These are phyloP conservation scores for Ogataea nitratoaversa DNA, from an alignment of 805 yeast genomes.

Conservation along the genomic window DNA sequence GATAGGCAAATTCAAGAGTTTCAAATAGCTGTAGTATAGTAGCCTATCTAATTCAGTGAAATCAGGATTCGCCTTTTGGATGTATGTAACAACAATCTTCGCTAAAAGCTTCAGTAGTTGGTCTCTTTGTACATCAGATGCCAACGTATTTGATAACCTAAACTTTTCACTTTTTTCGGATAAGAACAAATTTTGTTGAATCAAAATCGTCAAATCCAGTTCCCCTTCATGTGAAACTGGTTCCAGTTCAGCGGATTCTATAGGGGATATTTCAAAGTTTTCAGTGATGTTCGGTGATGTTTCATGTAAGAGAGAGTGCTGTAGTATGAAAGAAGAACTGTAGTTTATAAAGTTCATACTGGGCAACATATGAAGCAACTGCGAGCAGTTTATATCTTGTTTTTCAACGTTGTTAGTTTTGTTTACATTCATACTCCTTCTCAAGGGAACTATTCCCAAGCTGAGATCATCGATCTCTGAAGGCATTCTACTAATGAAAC, in stretches of 20 bases:
- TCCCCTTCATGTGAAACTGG: background rate
- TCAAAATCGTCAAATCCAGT: background rate
- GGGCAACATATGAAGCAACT: too few species aligned
- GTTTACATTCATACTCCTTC: background rate
- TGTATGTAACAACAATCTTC: constrained; percentile 7
- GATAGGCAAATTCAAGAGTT: constrained; percentile 1
- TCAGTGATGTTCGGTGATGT: too few species aligned
- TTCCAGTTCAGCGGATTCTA: background rate
- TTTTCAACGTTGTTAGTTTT: too few species aligned
- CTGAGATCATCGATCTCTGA: constrained; percentile 11
- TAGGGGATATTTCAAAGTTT: too few species aligned
- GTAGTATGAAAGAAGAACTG: constrained; percentile 1
- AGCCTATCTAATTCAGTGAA: constrained; percentile 9
- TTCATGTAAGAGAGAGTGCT: background rate
- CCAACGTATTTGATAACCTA: constrained; percentile 5
- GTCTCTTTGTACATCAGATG: background rate
- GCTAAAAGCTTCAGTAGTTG: constrained; percentile 8
- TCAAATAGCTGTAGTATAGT: constrained; percentile 10
- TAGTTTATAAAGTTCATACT: constrained; percentile 5
- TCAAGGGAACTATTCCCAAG: constrained; percentile 8
- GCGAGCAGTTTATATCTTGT: too few species aligned
- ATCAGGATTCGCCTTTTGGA: constrained; percentile 2
- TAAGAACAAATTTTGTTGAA: constrained; percentile 3
- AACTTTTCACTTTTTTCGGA: constrained; percentile 7
- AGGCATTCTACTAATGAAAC: constrained; percentile 12